Percentiles rank a stretch among this genome's conserved stretches.
phyloP scores from a whole-genome alignment of 306 rosid species.

The Quercus cerris region DNA sequence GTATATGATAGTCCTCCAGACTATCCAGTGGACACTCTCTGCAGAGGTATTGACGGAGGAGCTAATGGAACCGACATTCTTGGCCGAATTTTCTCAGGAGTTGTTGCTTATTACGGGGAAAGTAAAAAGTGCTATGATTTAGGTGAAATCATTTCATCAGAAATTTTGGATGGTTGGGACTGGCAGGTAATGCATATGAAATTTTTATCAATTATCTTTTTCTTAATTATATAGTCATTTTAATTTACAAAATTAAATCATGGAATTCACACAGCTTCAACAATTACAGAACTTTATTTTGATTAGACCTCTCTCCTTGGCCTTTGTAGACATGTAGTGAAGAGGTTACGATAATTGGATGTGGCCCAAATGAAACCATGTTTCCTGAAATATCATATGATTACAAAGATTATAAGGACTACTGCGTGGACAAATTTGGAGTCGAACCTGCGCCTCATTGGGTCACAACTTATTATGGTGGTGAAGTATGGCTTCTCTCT shows the following conservation, averaged over 20 bases:
- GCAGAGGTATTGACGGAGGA: slow-evolving; percentile 13
- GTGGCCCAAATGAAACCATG: not conserved
- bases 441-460: slow-evolving; percentile 53
- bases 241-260: not conserved
- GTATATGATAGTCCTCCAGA: slow-evolving; percentile 11
- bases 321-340: not conserved
- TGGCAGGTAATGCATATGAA: slow-evolving; percentile 16
- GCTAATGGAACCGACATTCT: slow-evolving; percentile 9
- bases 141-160: no score
- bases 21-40: slow-evolving; percentile 3
- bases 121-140: no score
- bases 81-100: no score
- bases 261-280: not conserved
- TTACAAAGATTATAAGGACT: not conserved
- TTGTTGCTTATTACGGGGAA: no score
- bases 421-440: slow-evolving; percentile 32
- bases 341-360: not conserved
- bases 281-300: no score
- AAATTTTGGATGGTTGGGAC: no score
- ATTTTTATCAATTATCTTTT: not conserved
- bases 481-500: not conserved
- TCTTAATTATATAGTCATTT: not conserved
- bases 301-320: not conserved
- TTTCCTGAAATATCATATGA: not conserved
- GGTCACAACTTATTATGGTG: not conserved